Percentiles rank a stretch among this genome's conserved stretches.
Evolutionary conservation across 1,284 basidiomycete genomes (phyloP).

Genomic region (Trametes sp.): DNA sequence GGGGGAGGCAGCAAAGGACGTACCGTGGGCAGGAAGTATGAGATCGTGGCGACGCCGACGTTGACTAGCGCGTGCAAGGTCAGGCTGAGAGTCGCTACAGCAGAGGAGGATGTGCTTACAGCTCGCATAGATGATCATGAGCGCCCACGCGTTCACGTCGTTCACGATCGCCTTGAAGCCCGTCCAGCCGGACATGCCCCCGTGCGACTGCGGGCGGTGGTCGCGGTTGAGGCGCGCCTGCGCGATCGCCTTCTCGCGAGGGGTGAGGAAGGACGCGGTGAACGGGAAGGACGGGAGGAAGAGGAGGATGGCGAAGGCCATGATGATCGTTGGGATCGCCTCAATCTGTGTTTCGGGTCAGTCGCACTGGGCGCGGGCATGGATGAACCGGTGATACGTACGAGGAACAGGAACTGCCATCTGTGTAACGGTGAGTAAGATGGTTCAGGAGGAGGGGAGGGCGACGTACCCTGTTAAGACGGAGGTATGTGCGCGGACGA

Average conservation of each 20-base stretch:
- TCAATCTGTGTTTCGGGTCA: slow-evolving; percentile 48
- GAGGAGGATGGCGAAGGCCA: slow-evolving; percentile 53
- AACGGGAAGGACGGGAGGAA: slow-evolving; percentile 56
- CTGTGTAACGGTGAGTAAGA: slow-evolving; percentile 35
- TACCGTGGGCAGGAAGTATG: slow-evolving; percentile 64
- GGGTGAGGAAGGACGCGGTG: slow-evolving; percentile 45
- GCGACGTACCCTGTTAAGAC: slow-evolving; percentile 50
- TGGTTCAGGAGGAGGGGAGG: background rate
- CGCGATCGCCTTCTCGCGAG: slow-evolving; percentile 59
- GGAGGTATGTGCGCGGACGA: slow-evolving; percentile 57
- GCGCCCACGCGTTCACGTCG: slow-evolving; percentile 58
- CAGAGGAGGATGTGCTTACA: slow-evolving; percentile 45
- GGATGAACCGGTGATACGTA: slow-evolving; percentile 31
- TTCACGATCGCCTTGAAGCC: slow-evolving; percentile 57
- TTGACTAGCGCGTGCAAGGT: slow-evolving; percentile 49
- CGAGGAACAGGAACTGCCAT: slow-evolving; percentile 65
- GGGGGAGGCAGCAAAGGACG: slow-evolving; percentile 19
- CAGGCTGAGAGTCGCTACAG: background rate
- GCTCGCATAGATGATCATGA: slow-evolving; percentile 59
- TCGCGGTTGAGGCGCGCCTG: slow-evolving; percentile 61
- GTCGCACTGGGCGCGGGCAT: background rate
- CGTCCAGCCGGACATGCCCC: slow-evolving; percentile 62
- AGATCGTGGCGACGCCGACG: slow-evolving; percentile 60
- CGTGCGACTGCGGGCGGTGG: slow-evolving; percentile 62
- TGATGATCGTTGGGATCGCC: slow-evolving; percentile 58